A percentile compares a stretch with the other conserved stretches of the same genome.
Evolutionary conservation across 2,329 filamentous ascomycete genomes (phyloP).

Genomic region (Knufia fluminis): DNA sequence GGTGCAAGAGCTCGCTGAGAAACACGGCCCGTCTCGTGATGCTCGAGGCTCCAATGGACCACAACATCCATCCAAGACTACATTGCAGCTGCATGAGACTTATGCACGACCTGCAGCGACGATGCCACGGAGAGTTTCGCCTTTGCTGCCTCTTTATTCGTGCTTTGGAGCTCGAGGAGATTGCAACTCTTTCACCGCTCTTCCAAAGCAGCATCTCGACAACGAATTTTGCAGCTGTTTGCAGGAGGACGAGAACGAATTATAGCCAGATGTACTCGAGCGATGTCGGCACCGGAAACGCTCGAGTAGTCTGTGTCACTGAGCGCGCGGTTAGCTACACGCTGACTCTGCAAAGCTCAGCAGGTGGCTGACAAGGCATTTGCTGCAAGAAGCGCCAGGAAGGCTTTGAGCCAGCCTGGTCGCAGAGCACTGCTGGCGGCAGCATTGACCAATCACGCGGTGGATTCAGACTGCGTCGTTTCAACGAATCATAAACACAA

Average conservation of each 20-base stretch:
- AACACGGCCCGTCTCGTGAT: slow-evolving; percentile 1
- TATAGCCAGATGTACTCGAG: background rate
- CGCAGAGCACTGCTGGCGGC: too few relatives aligned
- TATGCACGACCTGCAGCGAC: slow-evolving; percentile 9
- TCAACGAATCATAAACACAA: background rate
- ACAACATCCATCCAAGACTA: background rate
- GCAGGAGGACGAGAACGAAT: slow-evolving; percentile 6
- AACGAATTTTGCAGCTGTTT: background rate
- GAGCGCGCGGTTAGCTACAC: slow-evolving; percentile 5
- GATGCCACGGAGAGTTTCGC: background rate
- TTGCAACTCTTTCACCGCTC: slow-evolving; percentile 9
- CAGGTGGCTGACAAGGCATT: background rate
- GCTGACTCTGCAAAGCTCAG: background rate
- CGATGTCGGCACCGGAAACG: slow-evolving; percentile 4
- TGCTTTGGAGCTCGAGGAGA: background rate
- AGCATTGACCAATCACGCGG: background rate
- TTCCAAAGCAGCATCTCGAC: background rate
- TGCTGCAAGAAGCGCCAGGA: slow-evolving; percentile 1
- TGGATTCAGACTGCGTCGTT: too few relatives aligned
- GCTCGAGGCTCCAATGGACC: background rate
- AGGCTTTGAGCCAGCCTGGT: background rate
- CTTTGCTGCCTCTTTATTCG: slow-evolving; percentile 2
- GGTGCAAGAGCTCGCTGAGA: background rate
- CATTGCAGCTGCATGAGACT: background rate
- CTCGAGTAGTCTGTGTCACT: slow-evolving; percentile 11